These are phyloP conservation scores for Dovyalis caffra DNA, from an alignment of 345 rosid genomes.

Conservation along the genomic window DNA sequence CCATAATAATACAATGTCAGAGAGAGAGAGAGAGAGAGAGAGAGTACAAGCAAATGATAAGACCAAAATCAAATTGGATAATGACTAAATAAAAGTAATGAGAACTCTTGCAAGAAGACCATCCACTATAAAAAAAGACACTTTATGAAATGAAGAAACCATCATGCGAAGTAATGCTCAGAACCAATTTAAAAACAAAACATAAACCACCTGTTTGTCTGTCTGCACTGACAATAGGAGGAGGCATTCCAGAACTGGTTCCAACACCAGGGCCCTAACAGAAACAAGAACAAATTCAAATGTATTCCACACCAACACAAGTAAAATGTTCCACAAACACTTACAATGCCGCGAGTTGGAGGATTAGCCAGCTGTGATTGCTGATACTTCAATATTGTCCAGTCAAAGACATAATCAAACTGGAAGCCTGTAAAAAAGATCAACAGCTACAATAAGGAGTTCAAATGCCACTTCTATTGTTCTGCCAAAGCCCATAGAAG, in stretches of 20 bases:
- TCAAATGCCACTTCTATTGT: background rate
- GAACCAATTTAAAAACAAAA: background rate
- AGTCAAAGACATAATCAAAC: slow-evolving; percentile 90
- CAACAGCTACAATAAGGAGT: background rate
- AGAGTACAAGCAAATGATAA: background rate
- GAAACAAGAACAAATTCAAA: slow-evolving; percentile 9
- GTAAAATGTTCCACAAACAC: slow-evolving; percentile 13
- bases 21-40: background rate
- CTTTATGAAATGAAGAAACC: background rate
- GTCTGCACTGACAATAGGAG: slow-evolving; percentile 55
- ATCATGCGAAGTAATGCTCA: background rate
- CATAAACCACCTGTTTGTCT: slow-evolving; percentile 48
- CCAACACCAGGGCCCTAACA: slow-evolving; percentile 70
- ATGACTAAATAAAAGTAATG: background rate
- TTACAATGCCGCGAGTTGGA: slow-evolving; percentile 62
- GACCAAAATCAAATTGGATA: background rate
- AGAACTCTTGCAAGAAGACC: background rate
- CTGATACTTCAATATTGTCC: slow-evolving; percentile 94
- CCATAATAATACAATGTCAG: background rate
- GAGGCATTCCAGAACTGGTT: slow-evolving; percentile 72
- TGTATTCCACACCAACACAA: slow-evolving; percentile 10
- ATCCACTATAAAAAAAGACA: background rate
- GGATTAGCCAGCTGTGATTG: slow-evolving; percentile 79
- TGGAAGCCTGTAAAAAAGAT: slow-evolving; percentile 60
- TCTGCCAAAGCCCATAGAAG: background rate